Evolutionary conservation across 2,329 filamentous ascomycete genomes (phyloP), one percentile per base, ranked within the genome.

Genomic region (Neoarthrinium moseri): DNA sequence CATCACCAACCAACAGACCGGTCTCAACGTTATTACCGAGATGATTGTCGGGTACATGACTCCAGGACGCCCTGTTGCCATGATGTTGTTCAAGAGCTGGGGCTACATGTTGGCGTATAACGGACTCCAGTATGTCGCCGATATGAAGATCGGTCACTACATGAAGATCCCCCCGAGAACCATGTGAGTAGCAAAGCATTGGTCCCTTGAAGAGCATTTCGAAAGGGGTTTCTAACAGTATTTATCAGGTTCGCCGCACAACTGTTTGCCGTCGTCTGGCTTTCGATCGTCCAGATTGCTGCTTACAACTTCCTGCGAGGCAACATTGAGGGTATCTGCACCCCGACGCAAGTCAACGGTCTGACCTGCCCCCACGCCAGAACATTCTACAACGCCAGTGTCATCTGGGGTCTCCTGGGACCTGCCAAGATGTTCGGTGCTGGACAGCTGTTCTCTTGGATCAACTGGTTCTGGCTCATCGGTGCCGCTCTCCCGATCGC

Each of bases 61-160:
- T 40, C 85, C 85, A 0, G 86, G 86, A 21, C 75, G 76, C 3
- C 85, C 86, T 2, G 72, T 89, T 49, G 84, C 84, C 38, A 84
- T 88, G 76, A 89, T 89, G 84, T 77, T 89, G 68, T 89, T 89
- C 71, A 88, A 88, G 66, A 86, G 83, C 50, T 89, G 65, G 56
- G 68, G 65, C 22, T 74, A 74, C 54, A 74, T 75, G 58, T 64
- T 70, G 37, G 66, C 68, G 40, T 69, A 63, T 47, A 73, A 77
- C 51, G 72, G 68, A 3, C 64, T 75, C n/a, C 64, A 63, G 10
- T 77, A 74, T 52, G 64, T 72, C 0, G 65, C 68, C 13, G 74
- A 78, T 51, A 66, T 78, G 55, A 80, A 79, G 54, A 64, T 79
- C 13, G 76, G 72, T 6, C 71, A 74, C 52, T 75, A 75, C 54